phyloP scores from a whole-genome alignment of 73 alveolate species.

The Tetrahymena malaccensis region DNA sequence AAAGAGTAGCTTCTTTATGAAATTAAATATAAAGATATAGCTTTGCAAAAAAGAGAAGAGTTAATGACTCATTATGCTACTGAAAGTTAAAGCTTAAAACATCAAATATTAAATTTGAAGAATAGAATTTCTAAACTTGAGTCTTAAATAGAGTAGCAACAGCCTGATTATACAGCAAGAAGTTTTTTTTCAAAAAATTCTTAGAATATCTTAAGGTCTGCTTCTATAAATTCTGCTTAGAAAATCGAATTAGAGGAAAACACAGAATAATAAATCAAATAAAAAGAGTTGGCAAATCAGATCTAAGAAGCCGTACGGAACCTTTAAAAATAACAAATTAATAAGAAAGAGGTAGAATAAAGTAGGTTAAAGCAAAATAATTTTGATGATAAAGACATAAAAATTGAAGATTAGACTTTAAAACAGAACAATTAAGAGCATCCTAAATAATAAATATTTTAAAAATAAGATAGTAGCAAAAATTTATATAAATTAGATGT shows the following conservation, averaged over 20 bases:
- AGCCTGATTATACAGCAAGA: background rate
- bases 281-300: background rate
- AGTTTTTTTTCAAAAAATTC: background rate
- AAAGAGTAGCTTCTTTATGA: background rate
- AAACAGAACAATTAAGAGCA: background rate
- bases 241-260: background rate
- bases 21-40: background rate
- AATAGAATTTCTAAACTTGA: background rate
- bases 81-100: background rate
- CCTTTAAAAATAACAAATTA: background rate
- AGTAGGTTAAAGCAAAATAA: background rate
- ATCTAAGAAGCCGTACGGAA: background rate
- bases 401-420: background rate
- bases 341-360: background rate
- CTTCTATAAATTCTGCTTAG: background rate
- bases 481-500: background rate
- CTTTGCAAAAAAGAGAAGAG: background rate
- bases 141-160: background rate
- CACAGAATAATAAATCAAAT: background rate
- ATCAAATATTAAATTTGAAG: background rate
- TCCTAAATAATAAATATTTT: background rate
- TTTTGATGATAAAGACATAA: background rate
- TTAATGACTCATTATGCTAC: background rate
- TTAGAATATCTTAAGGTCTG: background rate
- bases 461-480: background rate